Conservation (phyloP, 495 filamentous ascomycete genomes). For the Penicillium turbatum region DNA sequence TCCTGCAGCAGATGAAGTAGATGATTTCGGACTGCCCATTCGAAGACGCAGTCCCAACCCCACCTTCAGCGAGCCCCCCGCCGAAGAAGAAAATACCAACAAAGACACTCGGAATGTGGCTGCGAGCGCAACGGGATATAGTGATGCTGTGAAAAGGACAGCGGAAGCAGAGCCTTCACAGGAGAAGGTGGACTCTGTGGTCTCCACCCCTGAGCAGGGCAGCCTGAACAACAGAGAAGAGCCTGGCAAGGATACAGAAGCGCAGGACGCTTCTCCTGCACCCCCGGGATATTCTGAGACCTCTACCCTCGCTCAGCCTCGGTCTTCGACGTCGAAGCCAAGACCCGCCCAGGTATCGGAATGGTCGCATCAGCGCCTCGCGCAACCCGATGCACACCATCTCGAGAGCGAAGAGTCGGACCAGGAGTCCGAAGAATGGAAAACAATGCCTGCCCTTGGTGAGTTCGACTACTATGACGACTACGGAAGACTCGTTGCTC, state of each 20-base stretch:
- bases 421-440: conserved; percentile 69
- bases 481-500: conserved; percentile 78
- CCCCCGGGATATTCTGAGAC: conserved; percentile 14
- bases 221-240: not conserved
- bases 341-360: conserved; percentile 54
- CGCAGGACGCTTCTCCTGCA: not conserved
- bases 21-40: conserved; percentile 47
- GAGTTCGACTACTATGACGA: conserved; percentile 95
- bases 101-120: conserved; percentile 22
- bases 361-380: conserved; percentile 86
- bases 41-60: conserved; percentile 24
- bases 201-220: not conserved
- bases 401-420: conserved; percentile 40
- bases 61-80: conserved; percentile 15
- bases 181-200: not conserved
- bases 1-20: conserved; percentile 27
- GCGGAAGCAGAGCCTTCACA: conserved; percentile 2
- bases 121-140: conserved; percentile 1
- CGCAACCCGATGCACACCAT: conserved; percentile 46
- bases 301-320: conserved; percentile 8
- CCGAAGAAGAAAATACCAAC: conserved; percentile 18
- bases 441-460: conserved; percentile 88
- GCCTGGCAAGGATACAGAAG: conserved; percentile 2
- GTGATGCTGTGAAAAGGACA: not conserved
- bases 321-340: conserved; percentile 20